Percentiles rank a stretch among this genome's conserved stretches.
phyloP scores from a whole-genome alignment of 257 asterid genomes.

The Solanum gandarillasii region DNA sequence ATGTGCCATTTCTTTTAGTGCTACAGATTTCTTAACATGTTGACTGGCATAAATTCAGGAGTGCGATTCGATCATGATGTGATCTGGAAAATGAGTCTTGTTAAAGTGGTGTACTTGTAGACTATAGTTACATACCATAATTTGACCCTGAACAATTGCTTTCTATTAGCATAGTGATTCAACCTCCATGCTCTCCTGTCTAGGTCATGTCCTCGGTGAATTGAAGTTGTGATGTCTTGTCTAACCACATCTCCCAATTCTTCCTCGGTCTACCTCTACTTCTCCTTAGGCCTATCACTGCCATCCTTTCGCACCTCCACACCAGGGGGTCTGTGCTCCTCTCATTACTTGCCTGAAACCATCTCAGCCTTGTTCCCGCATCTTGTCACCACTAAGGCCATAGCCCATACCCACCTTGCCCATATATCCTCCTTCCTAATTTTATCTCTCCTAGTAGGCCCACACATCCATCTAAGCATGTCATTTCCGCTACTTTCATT shows the following conservation, averaged over 20 bases:
- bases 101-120: neutral
- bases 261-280: neutral
- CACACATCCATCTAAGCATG: neutral
- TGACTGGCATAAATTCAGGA: neutral
- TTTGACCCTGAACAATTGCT: neutral
- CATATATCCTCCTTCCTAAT: neutral
- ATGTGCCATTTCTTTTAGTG: neutral
- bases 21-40: neutral
- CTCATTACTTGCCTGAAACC: neutral
- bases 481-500: neutral
- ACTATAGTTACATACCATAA: neutral
- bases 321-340: fast-evolving
- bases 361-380: neutral
- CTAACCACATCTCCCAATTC: neutral
- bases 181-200: neutral
- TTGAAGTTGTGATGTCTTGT: neutral
- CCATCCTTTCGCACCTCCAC: neutral
- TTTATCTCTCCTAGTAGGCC: neutral
- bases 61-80: neutral
- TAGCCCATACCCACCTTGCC: neutral
- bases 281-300: neutral
- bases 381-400: neutral
- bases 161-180: neutral
- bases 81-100: neutral
- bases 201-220: neutral